Evolutionary conservation across 345 rosid species (phyloP), one percentile per base, ranked within the genome.

Genomic region (Rhizophora apiculata): DNA sequence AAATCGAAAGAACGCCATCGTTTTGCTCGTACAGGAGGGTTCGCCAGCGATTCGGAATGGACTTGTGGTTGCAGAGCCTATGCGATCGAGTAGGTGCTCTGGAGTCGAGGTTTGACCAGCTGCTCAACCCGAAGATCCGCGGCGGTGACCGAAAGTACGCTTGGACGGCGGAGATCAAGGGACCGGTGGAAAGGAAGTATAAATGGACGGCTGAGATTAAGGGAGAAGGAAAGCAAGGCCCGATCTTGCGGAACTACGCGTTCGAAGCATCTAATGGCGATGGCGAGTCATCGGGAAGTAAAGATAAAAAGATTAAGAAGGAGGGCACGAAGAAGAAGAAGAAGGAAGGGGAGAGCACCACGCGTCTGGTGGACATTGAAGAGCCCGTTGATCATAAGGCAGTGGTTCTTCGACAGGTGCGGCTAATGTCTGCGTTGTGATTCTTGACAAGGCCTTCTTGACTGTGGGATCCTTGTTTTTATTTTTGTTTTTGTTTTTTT

Each of bases 151-250:
- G 93, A 81, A 94, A 89, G 92, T 88, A 82, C 79, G 84, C 80
- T 3, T 76, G 84, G 89, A 82, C 96, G 26, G 85, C 95, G 68
- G 93, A 94, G 87, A 81, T 89, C 72, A 80, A 87, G 68, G 93
- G 81, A 0, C 83, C 84, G n/a, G 88, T 85, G 9, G 91, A 87
- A 73, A 82, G 89, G 69, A 87, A 83, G 89, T 88, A 85, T 78
- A 89, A 67, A 69, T 87, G 89, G 88, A 77, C 69, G 68, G 84
- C 85, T 51, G 96, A 95, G 87, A 57, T 91, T 57, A 87, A 88
- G 78, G 85, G 82, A 15, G 86, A 86, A 80, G 88, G 79, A 26
- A 87, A 86, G 72, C 82, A 85, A 6, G 80, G 79, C 13, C 84
- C 74, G 27, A 66, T 81, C 76, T 75, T 78, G 34, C 77, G 87